These are phyloP conservation scores for Aspergillus uvarum DNA, from an alignment of 2,329 filamentous ascomycete species.

Conservation along the genomic window DNA sequence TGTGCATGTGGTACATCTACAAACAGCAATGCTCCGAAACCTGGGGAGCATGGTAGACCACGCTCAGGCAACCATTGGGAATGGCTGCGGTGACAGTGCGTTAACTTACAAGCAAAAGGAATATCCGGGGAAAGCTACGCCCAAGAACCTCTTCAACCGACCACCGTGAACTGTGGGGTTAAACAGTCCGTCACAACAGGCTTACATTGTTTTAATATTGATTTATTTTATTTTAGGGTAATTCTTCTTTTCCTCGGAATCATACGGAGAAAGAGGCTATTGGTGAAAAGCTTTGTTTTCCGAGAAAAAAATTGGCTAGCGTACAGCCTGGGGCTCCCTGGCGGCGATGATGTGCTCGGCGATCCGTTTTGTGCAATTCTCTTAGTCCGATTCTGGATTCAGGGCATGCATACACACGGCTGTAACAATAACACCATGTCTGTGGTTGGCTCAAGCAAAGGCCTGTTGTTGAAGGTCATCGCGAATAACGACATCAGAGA, in stretches of 20 bases:
- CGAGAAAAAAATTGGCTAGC: background rate
- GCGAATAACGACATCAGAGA: constrained; percentile 11
- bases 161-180: too few relatives aligned
- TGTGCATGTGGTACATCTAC: background rate
- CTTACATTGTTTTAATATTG: too few relatives aligned
- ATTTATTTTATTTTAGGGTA: too few relatives aligned
- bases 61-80: background rate
- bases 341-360: constrained; percentile 27
- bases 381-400: constrained; percentile 14
- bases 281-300: background rate
- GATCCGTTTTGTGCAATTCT: constrained; percentile 21
- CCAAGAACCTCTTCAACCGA: too few relatives aligned
- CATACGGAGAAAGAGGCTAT: background rate
- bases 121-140: constrained; percentile 1
- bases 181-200: too few relatives aligned
- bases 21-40: background rate
- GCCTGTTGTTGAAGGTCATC: background rate
- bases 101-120: background rate
- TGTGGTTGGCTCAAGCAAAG: constrained; percentile 6
- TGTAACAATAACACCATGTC: background rate
- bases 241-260: too few relatives aligned
- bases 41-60: background rate
- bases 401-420: background rate
- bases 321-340: background rate
- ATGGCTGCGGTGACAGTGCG: background rate